Evolutionary conservation across 176 grass and related monocot genomes (phyloP).

Genomic region (Carex littledalei): DNA sequence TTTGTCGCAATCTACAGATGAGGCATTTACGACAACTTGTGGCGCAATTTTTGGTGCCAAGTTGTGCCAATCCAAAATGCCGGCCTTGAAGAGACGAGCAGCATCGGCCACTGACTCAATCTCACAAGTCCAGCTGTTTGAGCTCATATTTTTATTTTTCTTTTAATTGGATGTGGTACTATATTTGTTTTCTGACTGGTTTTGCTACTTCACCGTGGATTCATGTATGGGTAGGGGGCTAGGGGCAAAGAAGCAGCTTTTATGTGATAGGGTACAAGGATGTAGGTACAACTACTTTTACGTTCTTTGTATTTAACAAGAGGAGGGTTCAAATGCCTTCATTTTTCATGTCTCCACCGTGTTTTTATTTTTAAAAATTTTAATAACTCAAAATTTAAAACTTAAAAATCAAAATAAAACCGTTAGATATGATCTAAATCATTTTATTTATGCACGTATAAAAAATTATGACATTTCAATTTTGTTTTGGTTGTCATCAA

Average conservation of each 20-base stretch:
- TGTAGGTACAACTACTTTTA: neutral
- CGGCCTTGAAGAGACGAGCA: slow-evolving; percentile 54
- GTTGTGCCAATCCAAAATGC: slow-evolving; percentile 65
- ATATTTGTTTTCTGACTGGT: neutral
- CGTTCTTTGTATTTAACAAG: no score
- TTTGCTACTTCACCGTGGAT: neutral
- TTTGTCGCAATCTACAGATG: slow-evolving; percentile 30
- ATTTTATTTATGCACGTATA: no score
- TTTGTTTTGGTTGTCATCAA: no score
- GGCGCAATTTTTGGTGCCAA: slow-evolving; percentile 50
- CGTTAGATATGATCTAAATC: no score
- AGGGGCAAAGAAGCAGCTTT: neutral
- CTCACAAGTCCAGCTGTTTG: slow-evolving; percentile 39
- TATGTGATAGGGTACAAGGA: neutral
- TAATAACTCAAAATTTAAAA: no score
- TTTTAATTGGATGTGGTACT: neutral
- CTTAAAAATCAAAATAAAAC: no score
- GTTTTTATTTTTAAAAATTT: no score
- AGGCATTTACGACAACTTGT: slow-evolving; percentile 39
- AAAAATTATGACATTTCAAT: no score
- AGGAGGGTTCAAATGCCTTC: no score
- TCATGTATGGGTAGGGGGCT: neutral
- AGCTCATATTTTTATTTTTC: neutral
- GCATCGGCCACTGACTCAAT: slow-evolving; percentile 36
- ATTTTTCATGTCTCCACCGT: no score